These are phyloP conservation scores for Epichloe uncinata DNA, from an alignment of 2,329 filamentous ascomycete genomes.

Conservation along the genomic window DNA sequence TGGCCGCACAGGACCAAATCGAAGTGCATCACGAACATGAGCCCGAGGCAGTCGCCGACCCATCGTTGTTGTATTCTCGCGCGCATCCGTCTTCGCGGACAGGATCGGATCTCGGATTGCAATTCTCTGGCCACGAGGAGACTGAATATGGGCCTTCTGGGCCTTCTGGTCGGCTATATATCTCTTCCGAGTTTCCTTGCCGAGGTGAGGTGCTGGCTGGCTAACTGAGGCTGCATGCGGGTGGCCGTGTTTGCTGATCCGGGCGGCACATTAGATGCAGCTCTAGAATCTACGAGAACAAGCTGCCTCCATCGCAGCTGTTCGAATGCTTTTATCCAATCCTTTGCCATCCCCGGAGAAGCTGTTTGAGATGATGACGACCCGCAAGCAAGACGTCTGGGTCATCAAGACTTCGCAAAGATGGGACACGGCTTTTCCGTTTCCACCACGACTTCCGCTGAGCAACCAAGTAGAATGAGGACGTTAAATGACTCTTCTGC, in stretches of 20 bases:
- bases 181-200: too few relatives aligned
- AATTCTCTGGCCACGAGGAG: too few relatives aligned
- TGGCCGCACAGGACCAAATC: too few relatives aligned
- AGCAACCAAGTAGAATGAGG: constrained; percentile 38
- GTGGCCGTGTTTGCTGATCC: neutral
- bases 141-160: too few relatives aligned
- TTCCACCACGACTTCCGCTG: constrained; percentile 20
- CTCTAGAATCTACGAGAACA: neutral
- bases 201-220: neutral
- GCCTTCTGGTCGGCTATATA: too few relatives aligned
- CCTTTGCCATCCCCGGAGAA: constrained; percentile 29
- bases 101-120: too few relatives aligned
- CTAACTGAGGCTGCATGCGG: neutral
- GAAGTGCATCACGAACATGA: too few relatives aligned
- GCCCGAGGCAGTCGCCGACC: too few relatives aligned
- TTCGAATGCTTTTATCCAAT: constrained; percentile 29
- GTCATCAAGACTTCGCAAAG: constrained; percentile 24
- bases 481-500: constrained; percentile 37
- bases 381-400: constrained; percentile 26
- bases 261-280: too few relatives aligned
- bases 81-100: too few relatives aligned
- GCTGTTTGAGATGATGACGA: constrained; percentile 24
- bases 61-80: too few relatives aligned
- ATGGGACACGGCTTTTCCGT: constrained; percentile 21
- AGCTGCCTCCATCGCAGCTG: constrained; percentile 10